Percentiles rank a stretch among this genome's conserved stretches.
phyloP scores from a whole-genome alignment of 345 rosid genomes.

The Hirschfeldia incana region DNA sequence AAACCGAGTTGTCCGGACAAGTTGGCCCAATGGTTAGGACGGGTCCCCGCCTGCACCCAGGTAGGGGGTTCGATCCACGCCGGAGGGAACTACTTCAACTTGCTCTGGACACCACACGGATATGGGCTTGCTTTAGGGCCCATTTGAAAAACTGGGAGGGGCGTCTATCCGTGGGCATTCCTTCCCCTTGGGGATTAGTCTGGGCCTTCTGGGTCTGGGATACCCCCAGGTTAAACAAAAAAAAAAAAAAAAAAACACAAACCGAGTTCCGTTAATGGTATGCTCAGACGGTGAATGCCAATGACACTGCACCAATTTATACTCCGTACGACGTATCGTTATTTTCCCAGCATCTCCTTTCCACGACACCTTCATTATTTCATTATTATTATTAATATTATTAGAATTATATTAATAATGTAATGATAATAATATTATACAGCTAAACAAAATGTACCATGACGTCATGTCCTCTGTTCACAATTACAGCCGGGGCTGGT shows the following conservation, averaged over 20 bases:
- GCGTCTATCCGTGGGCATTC: no score
- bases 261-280: slow-evolving; percentile 61
- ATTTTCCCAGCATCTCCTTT: slow-evolving; percentile 66
- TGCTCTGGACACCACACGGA: no score
- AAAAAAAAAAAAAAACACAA: no score
- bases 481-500: slow-evolving; percentile 56
- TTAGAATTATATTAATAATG: background rate
- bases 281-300: slow-evolving; percentile 84
- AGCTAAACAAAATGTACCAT: slow-evolving; percentile 37
- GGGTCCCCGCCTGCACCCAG: no score
- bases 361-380: slow-evolving; percentile 55
- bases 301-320: slow-evolving; percentile 53
- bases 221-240: no score
- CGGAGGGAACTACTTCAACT: no score
- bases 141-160: no score
- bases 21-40: no score
- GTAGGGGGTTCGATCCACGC: no score
- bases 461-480: slow-evolving; percentile 74
- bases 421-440: background rate
- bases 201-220: no score
- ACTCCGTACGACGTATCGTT: slow-evolving; percentile 48
- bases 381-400: background rate
- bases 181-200: no score
- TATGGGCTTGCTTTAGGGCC: no score
- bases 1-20: slow-evolving; percentile 56